These are phyloP conservation scores for Mycena chlorophos DNA, from an alignment of 768 basidiomycete genomes.

Conservation along the genomic window DNA sequence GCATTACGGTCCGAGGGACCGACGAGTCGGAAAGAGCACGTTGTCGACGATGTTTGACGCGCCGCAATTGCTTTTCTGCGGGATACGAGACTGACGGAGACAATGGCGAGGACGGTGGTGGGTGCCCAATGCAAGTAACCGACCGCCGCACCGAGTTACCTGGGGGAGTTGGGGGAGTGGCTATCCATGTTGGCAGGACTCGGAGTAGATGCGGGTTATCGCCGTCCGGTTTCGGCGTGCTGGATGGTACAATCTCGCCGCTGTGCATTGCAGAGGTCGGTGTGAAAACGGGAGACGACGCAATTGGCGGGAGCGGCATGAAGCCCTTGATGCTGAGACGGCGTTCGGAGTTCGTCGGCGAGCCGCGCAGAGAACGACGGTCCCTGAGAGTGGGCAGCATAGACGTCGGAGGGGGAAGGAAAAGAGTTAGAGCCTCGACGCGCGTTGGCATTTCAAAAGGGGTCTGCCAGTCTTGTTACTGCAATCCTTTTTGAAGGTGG, in stretches of 20 bases:
- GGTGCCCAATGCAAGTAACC: slow-evolving; percentile 34
- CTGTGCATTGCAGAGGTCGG: slow-evolving; percentile 33
- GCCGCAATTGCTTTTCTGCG: slow-evolving; percentile 10
- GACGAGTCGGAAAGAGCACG: slow-evolving; percentile 15
- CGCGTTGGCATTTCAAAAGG: too few relatives aligned
- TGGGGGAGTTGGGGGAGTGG: slow-evolving; percentile 60
- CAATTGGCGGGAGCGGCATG: slow-evolving; percentile 55
- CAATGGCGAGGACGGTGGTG: slow-evolving; percentile 33
- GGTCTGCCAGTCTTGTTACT: too few relatives aligned
- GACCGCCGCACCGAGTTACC: slow-evolving; percentile 41
- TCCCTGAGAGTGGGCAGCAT: slow-evolving; percentile 14
- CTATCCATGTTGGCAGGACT: slow-evolving; percentile 54
- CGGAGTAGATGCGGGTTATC: slow-evolving; percentile 30
- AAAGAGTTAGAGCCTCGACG: background rate
- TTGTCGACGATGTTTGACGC: slow-evolving; percentile 11
- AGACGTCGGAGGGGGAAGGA: background rate
- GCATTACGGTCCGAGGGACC: background rate
- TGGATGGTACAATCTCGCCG: slow-evolving; percentile 8
- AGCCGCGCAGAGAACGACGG: slow-evolving; percentile 19
- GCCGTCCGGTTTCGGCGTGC: background rate
- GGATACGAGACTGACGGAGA: slow-evolving; percentile 51
- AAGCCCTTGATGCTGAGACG: slow-evolving; percentile 39
- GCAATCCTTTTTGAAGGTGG: too few relatives aligned
- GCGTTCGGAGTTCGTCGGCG: slow-evolving; percentile 18
- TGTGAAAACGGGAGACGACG: slow-evolving; percentile 59